Evolutionary conservation across 306 rosid genomes (phyloP), one percentile per base, ranked within the genome.

Genomic region (Malus fusca): DNA sequence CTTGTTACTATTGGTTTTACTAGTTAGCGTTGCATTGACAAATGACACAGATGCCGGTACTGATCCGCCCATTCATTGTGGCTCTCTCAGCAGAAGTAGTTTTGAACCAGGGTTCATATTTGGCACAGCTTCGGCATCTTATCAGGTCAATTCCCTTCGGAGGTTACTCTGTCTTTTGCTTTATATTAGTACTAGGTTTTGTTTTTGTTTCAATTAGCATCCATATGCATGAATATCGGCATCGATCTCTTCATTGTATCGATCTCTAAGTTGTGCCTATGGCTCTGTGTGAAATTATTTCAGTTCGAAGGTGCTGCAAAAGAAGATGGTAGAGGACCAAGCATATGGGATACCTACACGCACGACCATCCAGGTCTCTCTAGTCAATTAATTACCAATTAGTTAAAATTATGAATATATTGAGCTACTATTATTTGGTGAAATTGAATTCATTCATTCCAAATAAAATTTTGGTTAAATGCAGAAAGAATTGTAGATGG

Each of bases 51-150:
- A 35, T 51, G 30, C 18, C 44, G 14, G 9, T 30, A 40, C 44
- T 0, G 44, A 40, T 10, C 55, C 46, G 26, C 66, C 75, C n/a
- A 69, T 2, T 55, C 59, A 21, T 3, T 44, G 75, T 75, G 81
- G 53, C 43, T 23, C 60, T n/a, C 79, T 87, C 76, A 84, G 82
- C 48, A 59, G 88, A 28, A 66, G 46, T 23, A 77, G 87, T 66
- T 87, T 84, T n/a, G 88, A 87, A 2, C 1, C 18, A 1, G 83
- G 83, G 3, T 87, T 87, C 79, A 21, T 84, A 26, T 87, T 87
- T 31, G 90, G 90, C 28, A 75, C 88, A 18, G 88, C 88, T 48
- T 82, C 87, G 0, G 15, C 90, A 0, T 46, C 90, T 35, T 87
- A 87, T 58, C 87, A 82, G 79, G 88, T 84, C 48, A 15, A 8